Percentiles rank a stretch among this genome's conserved stretches.
Evolutionary conservation across 2,329 filamentous ascomycete species (phyloP).

Genomic region (Colletotrichum liaoningense): DNA sequence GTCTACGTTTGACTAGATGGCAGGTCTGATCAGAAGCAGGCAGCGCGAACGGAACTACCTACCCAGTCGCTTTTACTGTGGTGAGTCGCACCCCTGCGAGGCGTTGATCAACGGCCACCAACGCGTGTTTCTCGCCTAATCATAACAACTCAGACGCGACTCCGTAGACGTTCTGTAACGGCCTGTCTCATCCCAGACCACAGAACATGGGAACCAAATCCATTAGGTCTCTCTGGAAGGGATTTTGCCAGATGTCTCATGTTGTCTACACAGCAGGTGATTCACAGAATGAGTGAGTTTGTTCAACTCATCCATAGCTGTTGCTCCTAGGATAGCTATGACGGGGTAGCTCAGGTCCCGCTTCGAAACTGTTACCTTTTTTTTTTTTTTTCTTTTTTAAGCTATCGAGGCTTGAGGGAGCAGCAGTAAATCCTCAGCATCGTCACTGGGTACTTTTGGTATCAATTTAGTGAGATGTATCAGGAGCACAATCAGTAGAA

Average conservation of each 20-base stretch:
- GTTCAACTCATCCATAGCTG: not conserved
- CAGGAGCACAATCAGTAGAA: no score
- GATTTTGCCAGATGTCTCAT: not conserved
- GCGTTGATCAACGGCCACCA: not conserved
- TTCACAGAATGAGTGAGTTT: not conserved
- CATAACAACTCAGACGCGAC: constrained; percentile 30
- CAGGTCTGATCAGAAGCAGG: not conserved
- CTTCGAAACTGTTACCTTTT: not conserved
- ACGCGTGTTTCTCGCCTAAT: constrained; percentile 22
- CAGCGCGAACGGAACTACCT: not conserved
- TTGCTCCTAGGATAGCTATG: not conserved
- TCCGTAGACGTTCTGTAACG: constrained; percentile 26
- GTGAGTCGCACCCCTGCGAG: not conserved
- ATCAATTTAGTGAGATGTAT: not conserved
- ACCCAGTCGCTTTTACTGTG: not conserved
- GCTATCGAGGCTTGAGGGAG: not conserved
- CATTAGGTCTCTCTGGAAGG: not conserved
- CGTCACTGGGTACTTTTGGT: not conserved
- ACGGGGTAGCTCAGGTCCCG: not conserved
- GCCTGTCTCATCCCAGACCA: constrained; percentile 15
- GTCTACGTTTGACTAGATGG: not conserved
- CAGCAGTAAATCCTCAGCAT: no score
- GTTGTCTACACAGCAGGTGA: not conserved
- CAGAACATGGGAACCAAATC: not conserved
- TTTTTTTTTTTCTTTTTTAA: no score